These are phyloP conservation scores for Russula abietina DNA, from an alignment of 768 basidiomycete species.

Conservation along the genomic window DNA sequence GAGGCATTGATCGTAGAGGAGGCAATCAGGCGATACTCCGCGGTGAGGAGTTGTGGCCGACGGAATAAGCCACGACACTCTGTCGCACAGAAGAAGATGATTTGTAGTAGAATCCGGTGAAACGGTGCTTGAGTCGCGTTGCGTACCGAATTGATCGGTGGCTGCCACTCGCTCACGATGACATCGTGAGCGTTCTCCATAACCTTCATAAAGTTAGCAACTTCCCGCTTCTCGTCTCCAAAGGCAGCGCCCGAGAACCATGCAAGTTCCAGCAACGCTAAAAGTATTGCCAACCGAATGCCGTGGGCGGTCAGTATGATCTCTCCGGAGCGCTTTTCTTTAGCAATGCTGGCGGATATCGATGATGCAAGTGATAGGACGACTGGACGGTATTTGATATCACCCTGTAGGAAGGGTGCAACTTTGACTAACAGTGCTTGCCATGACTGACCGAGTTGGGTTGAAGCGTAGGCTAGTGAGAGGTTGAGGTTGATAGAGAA, in stretches of 20 bases:
- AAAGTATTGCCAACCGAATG: constrained; percentile 64
- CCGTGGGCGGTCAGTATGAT: constrained; percentile 82
- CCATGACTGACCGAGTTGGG: constrained; percentile 71
- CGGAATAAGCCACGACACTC: constrained; percentile 50
- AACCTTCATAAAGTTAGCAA: constrained; percentile 55
- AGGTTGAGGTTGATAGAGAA: constrained; percentile 81
- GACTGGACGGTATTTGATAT: constrained; percentile 48
- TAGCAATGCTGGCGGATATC: constrained; percentile 59
- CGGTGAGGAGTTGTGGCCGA: constrained; percentile 46
- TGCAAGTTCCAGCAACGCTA: constrained; percentile 71
- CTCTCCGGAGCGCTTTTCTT: constrained; percentile 68
- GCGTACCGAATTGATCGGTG: constrained; percentile 67
- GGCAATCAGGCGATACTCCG: constrained; percentile 57
- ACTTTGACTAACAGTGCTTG: constrained; percentile 60
- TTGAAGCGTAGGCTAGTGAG: constrained; percentile 76
- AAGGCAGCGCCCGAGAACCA: constrained; percentile 64
- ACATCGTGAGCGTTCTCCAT: constrained; percentile 57
- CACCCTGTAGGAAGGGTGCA: constrained; percentile 57
- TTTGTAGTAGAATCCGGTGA: constrained; percentile 74
- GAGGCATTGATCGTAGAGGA: constrained; percentile 55
- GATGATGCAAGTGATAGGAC: constrained; percentile 54
- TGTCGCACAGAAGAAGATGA: constrained; percentile 70
- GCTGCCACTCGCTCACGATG: constrained; percentile 66
- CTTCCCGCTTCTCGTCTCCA: constrained; percentile 37
- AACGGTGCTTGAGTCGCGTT: constrained; percentile 58